Conservation (phyloP, 2,329 filamentous ascomycete species). For the Apiospora malaysiana region DNA sequence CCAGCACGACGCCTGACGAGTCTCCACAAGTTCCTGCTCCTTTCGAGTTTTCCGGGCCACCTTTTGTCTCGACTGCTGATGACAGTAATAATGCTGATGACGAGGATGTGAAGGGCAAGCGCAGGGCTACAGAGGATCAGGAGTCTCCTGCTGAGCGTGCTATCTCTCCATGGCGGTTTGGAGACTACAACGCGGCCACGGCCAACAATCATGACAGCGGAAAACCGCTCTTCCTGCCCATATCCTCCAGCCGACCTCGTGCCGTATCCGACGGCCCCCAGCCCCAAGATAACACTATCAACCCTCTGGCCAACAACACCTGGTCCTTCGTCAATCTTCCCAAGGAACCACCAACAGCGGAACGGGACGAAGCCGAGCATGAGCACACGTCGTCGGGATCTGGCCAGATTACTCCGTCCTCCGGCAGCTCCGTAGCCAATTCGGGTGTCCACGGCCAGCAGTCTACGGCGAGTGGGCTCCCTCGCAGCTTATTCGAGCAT, state of each 20-base stretch:
- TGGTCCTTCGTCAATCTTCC: conserved; percentile 61
- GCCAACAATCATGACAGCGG: conserved; percentile 22
- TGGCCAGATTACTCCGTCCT: conserved; percentile 11
- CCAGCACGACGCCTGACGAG: neutral
- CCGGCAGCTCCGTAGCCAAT: neutral
- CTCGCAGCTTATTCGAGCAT: neutral
- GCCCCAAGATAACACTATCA: conserved; percentile 45
- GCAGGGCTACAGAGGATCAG: conserved; percentile 27
- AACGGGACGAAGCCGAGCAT: neutral
- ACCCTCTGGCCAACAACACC: conserved; percentile 64
- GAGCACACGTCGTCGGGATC: conserved; percentile 11
- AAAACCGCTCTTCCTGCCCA: neutral
- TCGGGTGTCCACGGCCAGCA: neutral
- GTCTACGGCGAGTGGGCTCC: neutral
- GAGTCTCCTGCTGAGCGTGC: neutral
- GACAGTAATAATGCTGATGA: neutral
- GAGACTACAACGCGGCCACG: conserved; percentile 9
- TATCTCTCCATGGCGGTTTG: neutral
- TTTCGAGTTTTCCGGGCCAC: neutral
- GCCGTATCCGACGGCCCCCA: conserved; percentile 64
- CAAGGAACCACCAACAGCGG: neutral
- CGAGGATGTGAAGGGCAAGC: conserved; percentile 29
- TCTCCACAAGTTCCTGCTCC: neutral
- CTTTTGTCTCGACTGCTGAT: neutral
- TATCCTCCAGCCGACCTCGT: conserved; percentile 48